phyloP scores from a whole-genome alignment of 1,284 basidiomycete species.

The Bjerkandera adusta region DNA sequence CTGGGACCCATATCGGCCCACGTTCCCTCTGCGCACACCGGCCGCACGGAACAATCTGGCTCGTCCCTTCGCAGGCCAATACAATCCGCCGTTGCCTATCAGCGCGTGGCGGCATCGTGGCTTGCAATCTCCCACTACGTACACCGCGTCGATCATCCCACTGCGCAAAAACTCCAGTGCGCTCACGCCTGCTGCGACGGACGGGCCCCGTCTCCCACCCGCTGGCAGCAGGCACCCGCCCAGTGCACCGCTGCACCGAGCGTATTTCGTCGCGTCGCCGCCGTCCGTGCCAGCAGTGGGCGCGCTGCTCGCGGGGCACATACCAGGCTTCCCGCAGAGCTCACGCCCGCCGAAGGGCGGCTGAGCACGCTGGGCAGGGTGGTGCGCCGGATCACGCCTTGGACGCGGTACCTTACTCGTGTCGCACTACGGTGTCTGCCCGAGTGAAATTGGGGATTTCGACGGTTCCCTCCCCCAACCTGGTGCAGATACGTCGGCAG shows the following conservation, averaged over 20 bases:
- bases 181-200: neutral
- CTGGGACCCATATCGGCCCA: slow-evolving; percentile 45
- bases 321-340: no score
- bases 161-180: neutral
- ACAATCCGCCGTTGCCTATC: slow-evolving; percentile 40
- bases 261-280: neutral
- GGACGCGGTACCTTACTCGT: no score
- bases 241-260: neutral
- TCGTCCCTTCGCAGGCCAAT: slow-evolving; percentile 58
- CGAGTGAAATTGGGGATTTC: no score
- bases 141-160: neutral
- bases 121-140: neutral
- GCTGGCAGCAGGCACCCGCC: no score
- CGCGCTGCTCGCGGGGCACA: no score
- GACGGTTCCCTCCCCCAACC: no score
- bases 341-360: no score
- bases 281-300: no score
- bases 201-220: neutral
- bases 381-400: no score
- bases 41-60: slow-evolving; percentile 45
- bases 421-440: no score
- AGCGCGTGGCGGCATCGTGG: slow-evolving; percentile 1
- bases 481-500: no score
- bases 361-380: no score
- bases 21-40: slow-evolving; percentile 49